These are phyloP conservation scores for Pestalotiopsis sp. DNA, from an alignment of 2,329 filamentous ascomycete genomes.

Conservation along the genomic window DNA sequence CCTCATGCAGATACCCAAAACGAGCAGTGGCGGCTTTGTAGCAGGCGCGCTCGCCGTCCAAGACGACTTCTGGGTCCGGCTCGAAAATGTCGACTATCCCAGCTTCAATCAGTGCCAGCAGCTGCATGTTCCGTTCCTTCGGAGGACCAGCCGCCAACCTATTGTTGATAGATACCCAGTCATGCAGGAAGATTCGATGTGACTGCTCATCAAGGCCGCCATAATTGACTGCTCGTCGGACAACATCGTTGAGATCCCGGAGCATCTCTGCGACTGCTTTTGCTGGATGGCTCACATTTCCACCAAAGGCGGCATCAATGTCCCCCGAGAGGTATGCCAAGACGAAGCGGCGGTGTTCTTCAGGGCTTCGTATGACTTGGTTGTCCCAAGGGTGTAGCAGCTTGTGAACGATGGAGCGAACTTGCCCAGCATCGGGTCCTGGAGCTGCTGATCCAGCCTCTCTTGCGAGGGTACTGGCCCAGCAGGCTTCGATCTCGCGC, in stretches of 20 bases:
- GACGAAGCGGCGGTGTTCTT: neutral
- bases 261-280: neutral
- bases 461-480: neutral
- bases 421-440: neutral
- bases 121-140: neutral
- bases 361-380: neutral
- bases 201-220: neutral
- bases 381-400: neutral
- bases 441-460: neutral
- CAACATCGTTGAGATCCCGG: neutral
- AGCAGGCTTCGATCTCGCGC: neutral
- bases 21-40: neutral
- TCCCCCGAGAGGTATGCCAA: neutral
- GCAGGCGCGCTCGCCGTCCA: neutral
- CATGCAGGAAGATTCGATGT: neutral
- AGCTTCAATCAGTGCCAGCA: neutral
- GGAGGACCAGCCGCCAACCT: neutral
- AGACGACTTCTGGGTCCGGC: neutral
- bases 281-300: neutral
- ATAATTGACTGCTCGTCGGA: neutral
- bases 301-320: neutral
- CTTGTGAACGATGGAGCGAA: neutral
- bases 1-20: neutral
- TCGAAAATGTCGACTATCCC: neutral
- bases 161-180: neutral